These are phyloP conservation scores for Calocybe cyanea DNA, from an alignment of 768 basidiomycete genomes.

Conservation along the genomic window DNA sequence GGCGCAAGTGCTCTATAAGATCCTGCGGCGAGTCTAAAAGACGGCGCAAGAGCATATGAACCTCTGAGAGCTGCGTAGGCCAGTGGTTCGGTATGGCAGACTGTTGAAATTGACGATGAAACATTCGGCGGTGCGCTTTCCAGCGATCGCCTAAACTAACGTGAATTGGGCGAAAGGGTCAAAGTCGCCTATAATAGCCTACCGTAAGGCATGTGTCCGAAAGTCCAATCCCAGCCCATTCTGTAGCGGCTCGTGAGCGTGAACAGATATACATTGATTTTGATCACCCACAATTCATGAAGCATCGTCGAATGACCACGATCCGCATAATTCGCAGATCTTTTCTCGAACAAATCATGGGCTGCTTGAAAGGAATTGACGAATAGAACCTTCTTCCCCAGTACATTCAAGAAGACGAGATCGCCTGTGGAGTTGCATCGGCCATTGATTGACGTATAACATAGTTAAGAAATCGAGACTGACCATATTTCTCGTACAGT, in stretches of 20 bases:
- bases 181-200: slow-evolving; percentile 8
- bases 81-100: slow-evolving; percentile 36
- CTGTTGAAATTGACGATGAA: slow-evolving; percentile 48
- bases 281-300: slow-evolving; percentile 43
- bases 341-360: slow-evolving; percentile 54
- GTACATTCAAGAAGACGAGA: slow-evolving; percentile 46
- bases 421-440: slow-evolving; percentile 34
- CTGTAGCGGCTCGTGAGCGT: slow-evolving; percentile 15
- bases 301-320: slow-evolving; percentile 45
- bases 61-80: slow-evolving; percentile 43
- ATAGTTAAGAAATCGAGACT: background rate
- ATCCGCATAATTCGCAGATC: slow-evolving; percentile 54
- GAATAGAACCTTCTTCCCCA: slow-evolving; percentile 46
- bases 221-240: slow-evolving; percentile 45
- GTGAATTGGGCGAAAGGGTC: slow-evolving; percentile 3
- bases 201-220: slow-evolving; percentile 54
- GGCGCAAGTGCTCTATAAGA: slow-evolving; percentile 45
- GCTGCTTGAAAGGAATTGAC: slow-evolving; percentile 39
- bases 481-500: slow-evolving; percentile 41
- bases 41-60: slow-evolving; percentile 40
- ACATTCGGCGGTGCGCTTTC: slow-evolving; percentile 50
- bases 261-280: background rate
- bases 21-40: slow-evolving; percentile 39
- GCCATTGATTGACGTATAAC: background rate
- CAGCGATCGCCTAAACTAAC: slow-evolving; percentile 40